Conservation (phyloP, 2,329 filamentous ascomycete species). For the Lachnellula cervina region DNA sequence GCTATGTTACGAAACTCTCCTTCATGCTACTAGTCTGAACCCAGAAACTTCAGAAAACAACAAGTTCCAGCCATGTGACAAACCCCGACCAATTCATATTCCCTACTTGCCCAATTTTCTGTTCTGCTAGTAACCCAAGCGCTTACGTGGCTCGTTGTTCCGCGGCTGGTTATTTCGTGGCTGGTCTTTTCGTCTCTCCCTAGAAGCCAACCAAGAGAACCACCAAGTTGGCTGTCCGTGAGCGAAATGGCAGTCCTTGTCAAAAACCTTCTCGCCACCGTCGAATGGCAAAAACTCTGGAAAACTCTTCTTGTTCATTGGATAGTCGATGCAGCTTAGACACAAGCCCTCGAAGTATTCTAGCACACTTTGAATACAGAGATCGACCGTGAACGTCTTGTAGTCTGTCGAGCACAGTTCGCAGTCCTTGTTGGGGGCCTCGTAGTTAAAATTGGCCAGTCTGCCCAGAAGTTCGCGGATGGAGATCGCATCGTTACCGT, state of each 20-base stretch:
- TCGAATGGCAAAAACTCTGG: not conserved
- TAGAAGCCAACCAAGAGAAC: constrained; percentile 7
- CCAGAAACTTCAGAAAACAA: too few relatives aligned
- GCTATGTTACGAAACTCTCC: too few relatives aligned
- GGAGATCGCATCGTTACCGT: not conserved
- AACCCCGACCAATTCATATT: too few relatives aligned
- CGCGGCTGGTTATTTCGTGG: too few relatives aligned
- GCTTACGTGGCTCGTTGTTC: too few relatives aligned
- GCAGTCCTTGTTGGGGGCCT: not conserved
- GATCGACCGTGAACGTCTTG: not conserved
- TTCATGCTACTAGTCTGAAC: too few relatives aligned
- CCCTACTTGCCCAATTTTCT: too few relatives aligned
- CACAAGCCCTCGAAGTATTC: constrained; percentile 14
- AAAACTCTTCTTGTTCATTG: not conserved
- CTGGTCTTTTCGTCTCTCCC: not conserved
- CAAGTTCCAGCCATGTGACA: too few relatives aligned
- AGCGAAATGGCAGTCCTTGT: constrained; percentile 3
- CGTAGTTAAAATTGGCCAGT: constrained; percentile 1
- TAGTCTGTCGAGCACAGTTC: not conserved
- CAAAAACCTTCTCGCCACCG: not conserved
- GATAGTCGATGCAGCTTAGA: constrained; percentile 13
- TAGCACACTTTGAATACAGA: not conserved
- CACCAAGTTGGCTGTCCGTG: constrained; percentile 17
- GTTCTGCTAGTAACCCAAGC: too few relatives aligned
- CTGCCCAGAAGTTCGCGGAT: not conserved